Base-by-base conservation (phyloP, 2,329 filamentous ascomycete genomes). In the Alternaria postmessia region DNA sequence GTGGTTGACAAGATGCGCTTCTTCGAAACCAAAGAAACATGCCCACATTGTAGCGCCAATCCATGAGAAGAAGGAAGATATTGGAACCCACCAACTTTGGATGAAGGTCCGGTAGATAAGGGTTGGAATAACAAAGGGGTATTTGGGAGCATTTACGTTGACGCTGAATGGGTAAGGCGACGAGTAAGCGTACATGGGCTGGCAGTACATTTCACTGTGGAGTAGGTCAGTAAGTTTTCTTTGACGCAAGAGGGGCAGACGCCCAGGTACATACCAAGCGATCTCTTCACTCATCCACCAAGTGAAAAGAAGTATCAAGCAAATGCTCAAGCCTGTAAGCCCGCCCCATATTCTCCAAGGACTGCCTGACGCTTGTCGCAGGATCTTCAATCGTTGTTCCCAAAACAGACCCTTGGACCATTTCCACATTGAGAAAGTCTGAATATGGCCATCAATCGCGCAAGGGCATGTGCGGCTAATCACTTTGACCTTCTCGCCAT, bases 81-180 rank as follows among this genome's bases (percentile, higher is more conserved):
- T 51, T 5, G 79, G 79, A 5, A 62, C 55, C 75, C 78, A 79
- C 52, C 80, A 74, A 5, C 59, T 57, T 32, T 68, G 70, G 30
- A 77, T 60, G 6, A 81, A 69, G 5, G 75, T 77, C 20, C 81
- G 73, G 47, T 80, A 85, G 3, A 87, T 58, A 69, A 88, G 79
- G 3, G 85, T 87, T 3, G 85, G 84, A 5, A 87, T 79, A 5
- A 87, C 85, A 61, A 82, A 86, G 0, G 86, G 86, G 51, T 82
- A 85, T 22, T 77, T 69, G 0, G 87, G 86, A 9, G 84, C 84
- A 62, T 86, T 77, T 20, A 80, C 80, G 43, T 81, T 77, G 34
- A 86, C 76, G 54, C 83, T 84, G 60, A 82, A 85, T 22, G 82
- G 83, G 36, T 79, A 74, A 65, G 64, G 66, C 26, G 86, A 86